Evolutionary conservation across 1,284 basidiomycete genomes (phyloP), one percentile per base, ranked within the genome.

Genomic region (Abortiporus biennis): DNA sequence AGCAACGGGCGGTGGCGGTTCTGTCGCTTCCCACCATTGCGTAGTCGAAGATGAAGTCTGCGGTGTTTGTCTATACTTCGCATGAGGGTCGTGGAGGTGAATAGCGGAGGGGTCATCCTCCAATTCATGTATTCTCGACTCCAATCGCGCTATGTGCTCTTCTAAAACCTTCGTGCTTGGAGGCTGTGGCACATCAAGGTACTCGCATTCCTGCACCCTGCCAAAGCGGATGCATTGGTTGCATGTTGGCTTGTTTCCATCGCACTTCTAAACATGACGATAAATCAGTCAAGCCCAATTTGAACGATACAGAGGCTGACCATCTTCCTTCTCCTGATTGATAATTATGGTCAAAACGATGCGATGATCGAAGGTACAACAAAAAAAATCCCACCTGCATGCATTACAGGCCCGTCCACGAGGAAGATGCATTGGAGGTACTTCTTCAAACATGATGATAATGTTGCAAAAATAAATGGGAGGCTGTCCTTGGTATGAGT

Each of bases 201-300:
- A 51, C 23, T 51, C 44, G 38, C 49, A 51, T 45, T 49, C 49
- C 9, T 42, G 25, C 11, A 41, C 47, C 11, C 65, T 54, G 32
- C 43, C 45, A 3, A 58, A 59, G n/a, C 49, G 49, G 12, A 41
- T 8, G 31, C 49, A 51, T 34, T 48, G 49, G 34, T 48, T 48
- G 36, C 49, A 51, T 5, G 19, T 43, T 6, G 49, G 49, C 35
- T 47, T 46, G 30, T 46, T 48, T 6, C 49, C 49, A 38, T 51
- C 49, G 30, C 49, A 51, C 43, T 46, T 49, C 49, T 51, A 35
- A 9, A 20, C 12, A 15, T 6, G 16, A 41, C 29, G n/a, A 11
- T 21, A 27, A 15, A 36, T 24, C 16, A 36, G 19, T n/a, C 6
- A 9, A 33, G 12, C 23, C 13, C n/a, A n/a, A 29, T 29, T 9